Evolutionary conservation across 1,139 yeast species (phyloP).

Genomic region (Ogataea hybrid): DNA sequence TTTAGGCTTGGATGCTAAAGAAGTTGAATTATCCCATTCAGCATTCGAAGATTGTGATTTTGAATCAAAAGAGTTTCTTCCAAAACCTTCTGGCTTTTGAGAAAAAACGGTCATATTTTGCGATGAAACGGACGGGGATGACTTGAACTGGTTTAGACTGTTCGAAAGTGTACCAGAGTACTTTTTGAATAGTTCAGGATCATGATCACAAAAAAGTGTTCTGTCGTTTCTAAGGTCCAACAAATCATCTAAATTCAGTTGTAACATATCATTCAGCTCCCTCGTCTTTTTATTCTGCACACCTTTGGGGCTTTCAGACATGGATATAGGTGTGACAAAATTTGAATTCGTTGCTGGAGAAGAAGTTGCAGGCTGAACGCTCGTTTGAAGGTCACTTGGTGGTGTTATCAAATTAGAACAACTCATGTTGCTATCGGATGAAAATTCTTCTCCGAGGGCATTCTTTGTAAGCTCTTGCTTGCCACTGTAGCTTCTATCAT

Average conservation of each 20-base stretch:
- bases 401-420: conserved; percentile 17
- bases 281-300: conserved; percentile 2
- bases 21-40: too few species aligned
- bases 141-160: conserved; percentile 15
- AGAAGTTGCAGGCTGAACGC: neutral
- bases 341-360: neutral
- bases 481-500: too few species aligned
- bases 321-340: conserved; percentile 18
- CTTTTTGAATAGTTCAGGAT: conserved; percentile 23
- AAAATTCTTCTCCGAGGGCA: too few species aligned
- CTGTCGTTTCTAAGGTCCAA: conserved; percentile 26
- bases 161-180: conserved; percentile 6
- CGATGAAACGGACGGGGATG: conserved; percentile 23
- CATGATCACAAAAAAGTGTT: conserved; percentile 19
- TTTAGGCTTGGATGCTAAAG: too few species aligned
- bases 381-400: conserved; percentile 17
- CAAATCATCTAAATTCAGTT: conserved; percentile 25
- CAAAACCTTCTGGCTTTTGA: too few species aligned
- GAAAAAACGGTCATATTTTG: too few species aligned
- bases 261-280: conserved; percentile 12
- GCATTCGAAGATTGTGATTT: too few species aligned
- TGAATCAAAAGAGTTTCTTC: too few species aligned
- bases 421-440: too few species aligned
- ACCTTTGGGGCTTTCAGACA: conserved; percentile 17
- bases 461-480: too few species aligned